Conservation (phyloP, 2,329 filamentous ascomycete species). For the Dothideomycetidae sp. region DNA sequence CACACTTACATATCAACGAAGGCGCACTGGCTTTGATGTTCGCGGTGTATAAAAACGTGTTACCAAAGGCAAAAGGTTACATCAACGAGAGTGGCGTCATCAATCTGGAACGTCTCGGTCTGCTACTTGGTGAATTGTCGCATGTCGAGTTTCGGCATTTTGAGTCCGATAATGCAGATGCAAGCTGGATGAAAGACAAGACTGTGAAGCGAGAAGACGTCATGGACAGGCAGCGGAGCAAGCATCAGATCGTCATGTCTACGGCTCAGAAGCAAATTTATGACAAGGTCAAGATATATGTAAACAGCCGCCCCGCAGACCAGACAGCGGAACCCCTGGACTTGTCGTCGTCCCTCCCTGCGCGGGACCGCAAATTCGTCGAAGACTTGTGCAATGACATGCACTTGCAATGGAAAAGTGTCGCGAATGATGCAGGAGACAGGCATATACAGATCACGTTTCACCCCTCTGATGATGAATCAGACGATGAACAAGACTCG, state of each 20-base stretch:
- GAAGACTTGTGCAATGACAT: conserved; percentile 67
- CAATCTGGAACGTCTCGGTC: conserved; percentile 63
- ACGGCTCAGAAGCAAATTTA: conserved; percentile 71
- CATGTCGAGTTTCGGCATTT: conserved; percentile 89
- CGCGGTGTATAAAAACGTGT: conserved; percentile 78
- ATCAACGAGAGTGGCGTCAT: conserved; percentile 93
- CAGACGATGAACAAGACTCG: conserved; percentile 62
- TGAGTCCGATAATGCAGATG: conserved; percentile 75
- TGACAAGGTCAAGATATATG: conserved; percentile 66
- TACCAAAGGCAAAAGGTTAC: conserved; percentile 80
- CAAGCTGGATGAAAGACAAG: conserved; percentile 85
- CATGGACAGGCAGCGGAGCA: conserved; percentile 45
- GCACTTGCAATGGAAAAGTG: conserved; percentile 50
- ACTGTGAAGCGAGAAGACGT: conserved; percentile 54
- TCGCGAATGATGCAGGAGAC: conserved; percentile 49
- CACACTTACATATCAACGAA: conserved; percentile 95
- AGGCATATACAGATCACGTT: conserved; percentile 52
- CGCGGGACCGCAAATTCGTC: conserved; percentile 82
- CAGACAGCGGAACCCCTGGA: conserved; percentile 47
- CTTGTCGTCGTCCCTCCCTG: conserved; percentile 57
- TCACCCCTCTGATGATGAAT: conserved; percentile 37
- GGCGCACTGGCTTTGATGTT: conserved; percentile 96
- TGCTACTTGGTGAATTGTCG: conserved; percentile 69
- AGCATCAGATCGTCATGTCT: conserved; percentile 56
- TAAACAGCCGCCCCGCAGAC: conserved; percentile 50